Base-by-base conservation (phyloP, 345 rosid genomes). In the Bruguiera sexangula region DNA sequence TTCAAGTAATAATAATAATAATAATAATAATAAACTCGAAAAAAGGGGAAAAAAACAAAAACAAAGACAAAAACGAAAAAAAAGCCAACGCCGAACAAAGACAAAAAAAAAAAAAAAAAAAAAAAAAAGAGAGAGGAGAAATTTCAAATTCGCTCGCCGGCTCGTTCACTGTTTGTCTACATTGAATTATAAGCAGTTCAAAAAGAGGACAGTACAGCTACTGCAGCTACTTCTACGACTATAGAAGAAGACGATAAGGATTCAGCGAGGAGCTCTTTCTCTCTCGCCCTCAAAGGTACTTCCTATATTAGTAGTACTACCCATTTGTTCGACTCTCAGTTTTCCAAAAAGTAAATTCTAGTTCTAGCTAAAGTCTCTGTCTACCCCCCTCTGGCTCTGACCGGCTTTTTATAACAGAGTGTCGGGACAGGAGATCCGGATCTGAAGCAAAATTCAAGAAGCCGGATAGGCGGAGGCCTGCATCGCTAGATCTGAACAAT, bases 241-340 rank as follows among this genome's bases (percentile, higher is more conserved):
- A 36, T 68, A 57, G 89, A 86, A 57, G 89, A 86, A 52, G 90
- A 83, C 67, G 88, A 82, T 54, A 76, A 76, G 50, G 93, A 86
- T 77, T 89, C 97, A 46, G 96, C 93, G 7, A 88, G 97, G 69
- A 92, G 81, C 79, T 92, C 97, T 34, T 92, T 92, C 75, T 89
- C 97, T 80, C 79, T 85, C 57, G 92, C 96, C 69, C 84, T 89
- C 70, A 85, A 86, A 92, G 99, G 99, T 92, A 50, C 31, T 13
- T 20, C 6, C 20, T 32, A 30, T 19, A 61, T 34, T 34, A 34
- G 37, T 27, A 24, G 29, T 27, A 27, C 29, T 2, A 27, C 29
- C 53, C 51, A 24, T 21, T 30, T 2, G 43, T 65, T 39, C 58
- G 31, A 24, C 59, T 51, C 21, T 24, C 37, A 1, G 37, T 34